Evolutionary conservation across 345 rosid genomes (phyloP), one percentile per base, ranked within the genome.

Genomic region (Kernera saxatilis): DNA sequence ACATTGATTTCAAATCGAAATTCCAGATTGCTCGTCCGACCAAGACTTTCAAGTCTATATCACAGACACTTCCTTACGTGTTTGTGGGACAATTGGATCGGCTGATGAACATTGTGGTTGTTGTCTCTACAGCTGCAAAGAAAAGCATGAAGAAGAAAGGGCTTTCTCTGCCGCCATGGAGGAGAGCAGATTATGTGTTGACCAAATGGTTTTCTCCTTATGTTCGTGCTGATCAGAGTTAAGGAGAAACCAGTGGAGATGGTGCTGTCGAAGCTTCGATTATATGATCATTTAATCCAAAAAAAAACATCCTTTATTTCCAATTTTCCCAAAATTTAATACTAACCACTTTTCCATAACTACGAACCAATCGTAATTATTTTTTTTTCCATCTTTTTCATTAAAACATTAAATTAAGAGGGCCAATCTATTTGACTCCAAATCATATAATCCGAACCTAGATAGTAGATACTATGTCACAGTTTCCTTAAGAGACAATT

Each of bases 131-230:
- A 73, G 92, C 94, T 7, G 92, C 87, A n/a, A 87, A 70, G 43
- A 88, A 81, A 79, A 87, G 96, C 76, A 26, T 90, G 64, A 85
- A 77, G 83, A 93, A 87, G 81, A 88, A 82, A 29, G 96, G 86
- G 13, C 86, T 90, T 88, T 86, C 51, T 23, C 12, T 88, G 59
- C 92, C 97, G 21, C 93, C 98, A 0, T 93, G 93, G 97, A 86
- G 96, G 66, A 88, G 77, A 77, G 77, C 82, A 1, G 84, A 85
- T 43, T 87, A 82, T 72, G 63, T 90, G 54, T 74, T 79, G 35
- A 84, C 92, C 65, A 88, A 90, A 51, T 92, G 98, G 98, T 76
- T 85, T 13, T 73, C 89, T 64, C 78, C 83, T 44, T 69, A 73
- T 68, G 69, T 73, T 0, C 80, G 85, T 67, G 25, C 61, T 32